Conservation (phyloP, 108 stramenopile species). For the Chaetoceros muelleri region DNA sequence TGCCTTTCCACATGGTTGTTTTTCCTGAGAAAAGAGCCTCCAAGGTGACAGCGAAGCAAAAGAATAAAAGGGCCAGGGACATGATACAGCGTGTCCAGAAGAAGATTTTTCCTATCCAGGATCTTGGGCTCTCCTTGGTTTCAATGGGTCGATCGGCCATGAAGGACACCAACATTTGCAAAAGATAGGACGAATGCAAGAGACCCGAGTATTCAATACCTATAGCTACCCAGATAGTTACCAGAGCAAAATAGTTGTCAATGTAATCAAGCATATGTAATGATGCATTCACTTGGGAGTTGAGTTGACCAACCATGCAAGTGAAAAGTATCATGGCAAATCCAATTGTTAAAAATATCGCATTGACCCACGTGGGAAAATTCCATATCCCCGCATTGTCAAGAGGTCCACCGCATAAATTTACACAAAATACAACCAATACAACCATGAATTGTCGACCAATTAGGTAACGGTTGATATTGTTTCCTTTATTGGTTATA, state of each 20-base stretch:
- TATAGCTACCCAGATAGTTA: slow-evolving; percentile 44
- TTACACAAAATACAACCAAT: slow-evolving; percentile 58
- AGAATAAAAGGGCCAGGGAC: slow-evolving; percentile 27
- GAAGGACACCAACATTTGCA: slow-evolving; percentile 33
- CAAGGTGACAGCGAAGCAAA: slow-evolving; percentile 39
- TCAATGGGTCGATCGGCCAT: slow-evolving; percentile 34
- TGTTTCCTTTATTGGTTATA: slow-evolving; percentile 67
- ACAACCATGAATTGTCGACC: slow-evolving; percentile 87
- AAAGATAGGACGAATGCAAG: slow-evolving; percentile 51
- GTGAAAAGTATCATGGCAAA: slow-evolving; percentile 29
- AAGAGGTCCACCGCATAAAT: slow-evolving; percentile 48
- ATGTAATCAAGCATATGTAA: slow-evolving; percentile 58
- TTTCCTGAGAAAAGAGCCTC: slow-evolving; percentile 36
- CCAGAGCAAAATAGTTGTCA: slow-evolving; percentile 52
- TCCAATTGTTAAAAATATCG: slow-evolving; percentile 21
- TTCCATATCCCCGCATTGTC: slow-evolving; percentile 42
- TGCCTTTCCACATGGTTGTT: slow-evolving; percentile 50
- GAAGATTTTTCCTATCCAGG: slow-evolving; percentile 16
- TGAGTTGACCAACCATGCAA: slow-evolving; percentile 27
- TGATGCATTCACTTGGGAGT: slow-evolving; percentile 54
- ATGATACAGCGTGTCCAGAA: slow-evolving; percentile 39
- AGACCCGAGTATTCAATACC: slow-evolving; percentile 61
- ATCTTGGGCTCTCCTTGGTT: slow-evolving; percentile 44
- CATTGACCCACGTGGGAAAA: slow-evolving; percentile 24
- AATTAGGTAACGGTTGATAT: slow-evolving; percentile 74